phyloP scores from a whole-genome alignment of 805 yeast species.

The Yarrowia sp. region DNA sequence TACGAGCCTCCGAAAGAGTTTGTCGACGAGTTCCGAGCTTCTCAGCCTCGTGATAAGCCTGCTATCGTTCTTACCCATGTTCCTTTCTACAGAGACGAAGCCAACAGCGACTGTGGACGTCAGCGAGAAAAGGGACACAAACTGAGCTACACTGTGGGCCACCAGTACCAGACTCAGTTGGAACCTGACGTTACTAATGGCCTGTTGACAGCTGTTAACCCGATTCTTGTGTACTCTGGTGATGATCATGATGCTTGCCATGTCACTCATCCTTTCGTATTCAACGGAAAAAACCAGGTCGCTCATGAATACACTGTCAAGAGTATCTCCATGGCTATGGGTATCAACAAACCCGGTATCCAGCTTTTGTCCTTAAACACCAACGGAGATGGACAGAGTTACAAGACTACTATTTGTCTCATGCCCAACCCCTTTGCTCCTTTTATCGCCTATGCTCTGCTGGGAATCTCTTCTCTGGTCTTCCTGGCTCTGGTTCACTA shows the following conservation, averaged over 20 bases:
- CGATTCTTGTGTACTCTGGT: slow-evolving; percentile 80
- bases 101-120: slow-evolving; percentile 66
- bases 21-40: slow-evolving; percentile 52
- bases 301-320: slow-evolving; percentile 86
- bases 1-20: slow-evolving; percentile 60
- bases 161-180: slow-evolving; percentile 90
- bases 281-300: slow-evolving; percentile 42
- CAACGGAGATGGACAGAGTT: slow-evolving; percentile 33
- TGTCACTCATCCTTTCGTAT: slow-evolving; percentile 58
- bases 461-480: neutral
- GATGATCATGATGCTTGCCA: slow-evolving; percentile 98
- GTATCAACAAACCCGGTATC: slow-evolving; percentile 82
- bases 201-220: slow-evolving; percentile 65
- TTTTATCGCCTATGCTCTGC: slow-evolving; percentile 44
- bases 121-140: slow-evolving; percentile 68
- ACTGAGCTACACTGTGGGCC: slow-evolving; percentile 77
- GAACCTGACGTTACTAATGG: slow-evolving; percentile 64
- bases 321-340: slow-evolving; percentile 92
- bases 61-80: slow-evolving; percentile 83
- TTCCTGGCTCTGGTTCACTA: slow-evolving; percentile 19
- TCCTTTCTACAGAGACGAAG: slow-evolving; percentile 71
- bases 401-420: slow-evolving; percentile 48
- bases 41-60: slow-evolving; percentile 52
- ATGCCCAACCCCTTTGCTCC: slow-evolving; percentile 49
- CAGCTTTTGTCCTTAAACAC: slow-evolving; percentile 71